These are phyloP conservation scores for Ophioceras dolichostomum DNA, from an alignment of 2,329 filamentous ascomycete species.

Conservation along the genomic window DNA sequence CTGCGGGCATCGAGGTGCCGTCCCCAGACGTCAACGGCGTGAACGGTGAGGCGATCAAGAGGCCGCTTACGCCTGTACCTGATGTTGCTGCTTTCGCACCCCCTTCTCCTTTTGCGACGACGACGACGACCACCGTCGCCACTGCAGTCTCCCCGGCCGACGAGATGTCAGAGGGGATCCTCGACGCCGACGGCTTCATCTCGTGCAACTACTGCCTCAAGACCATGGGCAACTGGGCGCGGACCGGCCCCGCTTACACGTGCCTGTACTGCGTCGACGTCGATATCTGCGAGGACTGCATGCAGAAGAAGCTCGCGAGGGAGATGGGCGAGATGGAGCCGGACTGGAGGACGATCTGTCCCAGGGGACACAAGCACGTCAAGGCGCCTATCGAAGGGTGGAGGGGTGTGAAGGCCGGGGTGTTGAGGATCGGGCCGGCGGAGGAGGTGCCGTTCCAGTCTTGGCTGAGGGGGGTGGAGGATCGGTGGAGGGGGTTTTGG, in stretches of 20 bases:
- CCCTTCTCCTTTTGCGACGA: no score
- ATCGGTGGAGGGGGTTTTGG: background rate
- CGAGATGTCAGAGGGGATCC: background rate
- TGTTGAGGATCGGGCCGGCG: slow-evolving; percentile 6
- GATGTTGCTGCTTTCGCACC: background rate
- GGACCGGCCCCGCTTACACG: slow-evolving; percentile 5
- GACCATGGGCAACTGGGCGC: slow-evolving; percentile 1
- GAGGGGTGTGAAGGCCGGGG: slow-evolving; percentile 8
- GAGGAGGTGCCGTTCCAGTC: slow-evolving; percentile 3
- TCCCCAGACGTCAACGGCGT: background rate
- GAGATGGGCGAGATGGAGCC: slow-evolving; percentile 5
- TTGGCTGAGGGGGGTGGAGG: slow-evolving; percentile 3
- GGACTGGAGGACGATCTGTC: slow-evolving; percentile 7
- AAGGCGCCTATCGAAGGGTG: slow-evolving; percentile 9
- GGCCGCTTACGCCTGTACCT: background rate
- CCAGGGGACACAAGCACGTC: slow-evolving; percentile 8
- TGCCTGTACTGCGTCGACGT: slow-evolving; percentile 9
- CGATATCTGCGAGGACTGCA: slow-evolving; percentile 9
- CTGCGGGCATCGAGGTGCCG: background rate
- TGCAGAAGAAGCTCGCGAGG: slow-evolving; percentile 4
- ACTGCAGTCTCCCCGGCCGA: background rate
- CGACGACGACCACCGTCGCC: background rate
- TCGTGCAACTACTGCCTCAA: background rate
- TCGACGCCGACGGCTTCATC: background rate
- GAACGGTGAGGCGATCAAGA: background rate